Conservation (phyloP, 345 rosid species). For the Conringia planisiliqua region DNA sequence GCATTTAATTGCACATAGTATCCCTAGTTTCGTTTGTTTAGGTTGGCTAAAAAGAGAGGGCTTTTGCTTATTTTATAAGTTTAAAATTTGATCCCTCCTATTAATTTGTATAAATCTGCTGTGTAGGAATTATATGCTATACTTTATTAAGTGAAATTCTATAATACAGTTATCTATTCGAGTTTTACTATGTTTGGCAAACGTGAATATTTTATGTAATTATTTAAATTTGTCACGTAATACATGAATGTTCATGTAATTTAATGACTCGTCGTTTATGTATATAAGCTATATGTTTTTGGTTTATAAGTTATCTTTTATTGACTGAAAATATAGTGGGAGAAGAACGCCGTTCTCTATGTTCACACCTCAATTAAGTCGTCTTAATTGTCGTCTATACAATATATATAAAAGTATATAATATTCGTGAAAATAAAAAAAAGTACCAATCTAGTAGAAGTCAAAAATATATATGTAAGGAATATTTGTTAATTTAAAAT, state of each 20-base stretch:
- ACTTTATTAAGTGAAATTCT: neutral
- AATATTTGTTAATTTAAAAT: neutral
- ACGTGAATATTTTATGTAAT: neutral
- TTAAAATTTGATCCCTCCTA: neutral
- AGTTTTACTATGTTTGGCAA: neutral
- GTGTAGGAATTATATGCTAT: neutral
- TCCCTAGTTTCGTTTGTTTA: neutral
- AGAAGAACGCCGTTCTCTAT: slow-evolving; percentile 1
- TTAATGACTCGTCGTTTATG: neutral
- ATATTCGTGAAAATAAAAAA: neutral
- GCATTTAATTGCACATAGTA: neutral
- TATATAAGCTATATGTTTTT: slow-evolving; percentile 18
- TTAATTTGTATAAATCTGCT: neutral
- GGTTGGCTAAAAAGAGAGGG: neutral
- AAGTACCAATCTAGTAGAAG: neutral
- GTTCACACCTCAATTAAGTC: slow-evolving; percentile 15
- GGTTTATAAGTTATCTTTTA: slow-evolving; percentile 25
- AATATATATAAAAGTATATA: neutral
- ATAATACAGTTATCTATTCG: neutral
- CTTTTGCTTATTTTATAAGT: neutral
- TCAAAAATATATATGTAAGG: neutral
- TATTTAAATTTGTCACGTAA: neutral
- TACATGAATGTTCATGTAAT: neutral
- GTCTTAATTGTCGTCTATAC: slow-evolving; percentile 15
- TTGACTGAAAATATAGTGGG: slow-evolving; percentile 13